Percentiles rank a stretch among this genome's conserved stretches.
phyloP scores from a whole-genome alignment of 202 grass and related monocot species.

The Tripidium arundinaceum region DNA sequence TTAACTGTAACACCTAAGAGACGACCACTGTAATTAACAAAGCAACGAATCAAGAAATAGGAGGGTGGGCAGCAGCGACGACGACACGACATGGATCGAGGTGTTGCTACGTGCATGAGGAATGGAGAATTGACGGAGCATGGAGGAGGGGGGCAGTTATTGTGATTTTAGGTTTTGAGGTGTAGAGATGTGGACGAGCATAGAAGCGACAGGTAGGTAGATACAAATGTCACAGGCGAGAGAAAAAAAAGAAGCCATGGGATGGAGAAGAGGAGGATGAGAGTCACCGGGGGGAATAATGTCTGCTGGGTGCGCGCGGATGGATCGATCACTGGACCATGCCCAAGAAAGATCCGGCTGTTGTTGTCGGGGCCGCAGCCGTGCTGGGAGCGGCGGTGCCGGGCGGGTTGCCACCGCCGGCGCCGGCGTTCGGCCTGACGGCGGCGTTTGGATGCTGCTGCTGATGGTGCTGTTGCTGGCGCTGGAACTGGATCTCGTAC shows the following conservation, averaged over 20 bases:
- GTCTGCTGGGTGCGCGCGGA: not conserved
- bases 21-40: constrained; percentile 36
- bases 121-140: constrained; percentile 24
- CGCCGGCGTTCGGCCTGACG: not conserved
- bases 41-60: constrained; percentile 57
- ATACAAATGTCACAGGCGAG: constrained; percentile 51
- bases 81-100: not conserved
- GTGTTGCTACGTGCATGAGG: constrained; percentile 47
- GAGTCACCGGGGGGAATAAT: constrained; percentile 28
- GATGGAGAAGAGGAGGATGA: constrained; percentile 5
- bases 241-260: constrained; percentile 15
- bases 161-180: constrained; percentile 37
- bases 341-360: constrained; percentile 71
- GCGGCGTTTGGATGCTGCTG: constrained; percentile 28
- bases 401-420: constrained; percentile 23
- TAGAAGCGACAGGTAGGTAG: constrained; percentile 43
- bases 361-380: constrained; percentile 47
- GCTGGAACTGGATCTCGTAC: constrained; percentile 81
- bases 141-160: constrained; percentile 19
- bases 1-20: constrained; percentile 44
- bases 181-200: constrained; percentile 29
- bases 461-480: constrained; percentile 11
- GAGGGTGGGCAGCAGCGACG: constrained; percentile 10
- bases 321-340: constrained; percentile 65
- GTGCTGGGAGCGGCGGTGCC: constrained; percentile 41